Evolutionary conservation across 2,329 filamentous ascomycete genomes (phyloP).

Genomic region (Hysterium pulicare): DNA sequence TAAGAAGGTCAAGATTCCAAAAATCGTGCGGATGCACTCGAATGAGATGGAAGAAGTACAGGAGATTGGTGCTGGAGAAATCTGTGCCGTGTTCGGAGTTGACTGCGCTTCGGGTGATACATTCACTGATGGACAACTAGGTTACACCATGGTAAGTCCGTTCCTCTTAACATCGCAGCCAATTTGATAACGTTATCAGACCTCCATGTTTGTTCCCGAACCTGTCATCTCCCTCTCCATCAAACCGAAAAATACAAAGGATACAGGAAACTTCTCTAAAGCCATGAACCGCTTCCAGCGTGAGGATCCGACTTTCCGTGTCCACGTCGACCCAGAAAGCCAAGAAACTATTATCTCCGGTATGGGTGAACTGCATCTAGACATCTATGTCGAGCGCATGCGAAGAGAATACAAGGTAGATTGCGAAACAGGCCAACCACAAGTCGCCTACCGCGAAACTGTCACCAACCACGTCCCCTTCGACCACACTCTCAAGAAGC

Average conservation of each 20-base stretch:
- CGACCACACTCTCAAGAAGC: constrained; percentile 91
- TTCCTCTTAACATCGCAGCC: neutral
- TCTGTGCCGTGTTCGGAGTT: constrained; percentile 96
- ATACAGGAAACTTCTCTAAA: constrained; percentile 93
- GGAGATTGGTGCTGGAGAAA: constrained; percentile 93
- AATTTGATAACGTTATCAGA: constrained; percentile 33
- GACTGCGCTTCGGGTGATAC: constrained; percentile 98
- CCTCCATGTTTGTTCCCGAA: constrained; percentile 96
- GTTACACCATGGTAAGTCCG: constrained; percentile 72
- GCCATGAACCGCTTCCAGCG: constrained; percentile 98
- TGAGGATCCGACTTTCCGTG: constrained; percentile 95
- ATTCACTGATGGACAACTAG: constrained; percentile 89
- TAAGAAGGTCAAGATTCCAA: constrained; percentile 94
- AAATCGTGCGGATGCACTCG: constrained; percentile 98
- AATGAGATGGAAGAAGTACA: constrained; percentile 98
- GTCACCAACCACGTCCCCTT: constrained; percentile 77
- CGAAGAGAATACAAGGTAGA: constrained; percentile 95
- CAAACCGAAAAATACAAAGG: constrained; percentile 89
- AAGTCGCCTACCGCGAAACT: constrained; percentile 96
- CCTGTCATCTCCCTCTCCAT: constrained; percentile 98
- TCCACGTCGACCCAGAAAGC: constrained; percentile 86
- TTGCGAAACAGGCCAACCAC: constrained; percentile 90
- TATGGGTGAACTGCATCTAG: constrained; percentile 95
- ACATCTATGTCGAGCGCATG: constrained; percentile 97
- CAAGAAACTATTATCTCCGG: constrained; percentile 97